Evolutionary conservation across 2,329 filamentous ascomycete species (phyloP).

Genomic region (Pseudogymnoascus sp.): DNA sequence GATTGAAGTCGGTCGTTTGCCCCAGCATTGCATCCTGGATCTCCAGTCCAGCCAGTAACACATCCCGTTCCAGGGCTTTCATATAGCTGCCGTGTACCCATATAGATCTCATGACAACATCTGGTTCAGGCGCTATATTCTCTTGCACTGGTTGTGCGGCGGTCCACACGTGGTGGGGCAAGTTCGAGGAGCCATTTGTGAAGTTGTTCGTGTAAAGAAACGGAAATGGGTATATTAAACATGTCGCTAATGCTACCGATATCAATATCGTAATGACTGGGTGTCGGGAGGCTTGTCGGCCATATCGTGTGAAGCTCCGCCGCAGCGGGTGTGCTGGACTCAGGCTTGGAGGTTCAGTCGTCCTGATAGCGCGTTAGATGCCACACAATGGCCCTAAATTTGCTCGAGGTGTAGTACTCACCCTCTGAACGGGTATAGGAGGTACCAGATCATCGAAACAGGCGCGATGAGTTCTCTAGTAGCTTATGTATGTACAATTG

Average conservation of each 20-base stretch:
- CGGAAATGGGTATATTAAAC: constrained; percentile 66
- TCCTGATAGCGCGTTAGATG: constrained; percentile 40
- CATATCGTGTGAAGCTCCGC: constrained; percentile 59
- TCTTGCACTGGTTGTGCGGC: constrained; percentile 58
- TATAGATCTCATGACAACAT: constrained; percentile 74
- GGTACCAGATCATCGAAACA: constrained; percentile 61
- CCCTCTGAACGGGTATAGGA: constrained; percentile 71
- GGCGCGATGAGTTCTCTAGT: neutral
- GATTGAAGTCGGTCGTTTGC: constrained; percentile 48
- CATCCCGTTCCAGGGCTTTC: constrained; percentile 59
- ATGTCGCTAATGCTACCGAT: constrained; percentile 62
- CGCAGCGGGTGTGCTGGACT: constrained; percentile 59
- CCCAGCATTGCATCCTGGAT: constrained; percentile 66
- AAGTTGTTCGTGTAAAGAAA: constrained; percentile 69
- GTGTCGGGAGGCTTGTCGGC: constrained; percentile 62
- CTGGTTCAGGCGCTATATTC: constrained; percentile 44
- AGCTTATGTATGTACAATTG: neutral
- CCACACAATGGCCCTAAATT: constrained; percentile 16
- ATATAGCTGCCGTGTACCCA: constrained; percentile 78
- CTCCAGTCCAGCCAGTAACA: constrained; percentile 59
- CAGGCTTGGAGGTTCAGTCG: constrained; percentile 64
- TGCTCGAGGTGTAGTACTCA: constrained; percentile 36
- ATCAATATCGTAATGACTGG: constrained; percentile 67
- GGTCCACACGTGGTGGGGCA: constrained; percentile 77
- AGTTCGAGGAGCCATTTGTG: constrained; percentile 60